Conservation (phyloP, 2,329 filamentous ascomycete genomes). For the Claviceps monticola region DNA sequence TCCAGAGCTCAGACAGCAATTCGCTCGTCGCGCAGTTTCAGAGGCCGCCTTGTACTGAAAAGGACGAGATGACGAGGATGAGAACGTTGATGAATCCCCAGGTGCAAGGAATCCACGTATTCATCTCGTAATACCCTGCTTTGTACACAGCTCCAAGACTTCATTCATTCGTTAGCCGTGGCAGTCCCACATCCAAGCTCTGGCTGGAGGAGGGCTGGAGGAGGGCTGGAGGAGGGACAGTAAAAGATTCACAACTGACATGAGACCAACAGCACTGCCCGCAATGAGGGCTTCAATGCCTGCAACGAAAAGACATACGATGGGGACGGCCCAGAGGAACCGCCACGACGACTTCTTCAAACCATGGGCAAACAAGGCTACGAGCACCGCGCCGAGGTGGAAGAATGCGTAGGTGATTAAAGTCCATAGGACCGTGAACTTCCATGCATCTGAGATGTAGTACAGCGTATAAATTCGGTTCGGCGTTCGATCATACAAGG, state of each 20-base stretch:
- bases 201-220: no score
- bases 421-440: conserved; percentile 80
- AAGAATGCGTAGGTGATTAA: conserved; percentile 64
- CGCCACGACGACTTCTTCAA: conserved; percentile 42
- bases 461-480: conserved; percentile 48
- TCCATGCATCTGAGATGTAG: conserved; percentile 65
- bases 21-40: conserved; percentile 26
- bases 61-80: conserved; percentile 72
- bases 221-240: no score
- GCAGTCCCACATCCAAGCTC: not conserved
- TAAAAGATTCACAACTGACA: conserved; percentile 39
- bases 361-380: conserved; percentile 60
- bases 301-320: conserved; percentile 57
- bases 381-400: conserved; percentile 56
- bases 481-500: conserved; percentile 27
- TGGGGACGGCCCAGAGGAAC: conserved; percentile 56
- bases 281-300: conserved; percentile 65
- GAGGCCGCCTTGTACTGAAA: conserved; percentile 82
- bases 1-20: no score
- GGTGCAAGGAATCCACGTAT: conserved; percentile 83
- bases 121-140: conserved; percentile 77
- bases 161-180: conserved; percentile 24
- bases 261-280: conserved; percentile 65
- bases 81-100: conserved; percentile 80
- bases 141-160: conserved; percentile 71